These are phyloP conservation scores for Corrigiola litoralis DNA, from an alignment of 179 eudicot genomes.

Conservation along the genomic window DNA sequence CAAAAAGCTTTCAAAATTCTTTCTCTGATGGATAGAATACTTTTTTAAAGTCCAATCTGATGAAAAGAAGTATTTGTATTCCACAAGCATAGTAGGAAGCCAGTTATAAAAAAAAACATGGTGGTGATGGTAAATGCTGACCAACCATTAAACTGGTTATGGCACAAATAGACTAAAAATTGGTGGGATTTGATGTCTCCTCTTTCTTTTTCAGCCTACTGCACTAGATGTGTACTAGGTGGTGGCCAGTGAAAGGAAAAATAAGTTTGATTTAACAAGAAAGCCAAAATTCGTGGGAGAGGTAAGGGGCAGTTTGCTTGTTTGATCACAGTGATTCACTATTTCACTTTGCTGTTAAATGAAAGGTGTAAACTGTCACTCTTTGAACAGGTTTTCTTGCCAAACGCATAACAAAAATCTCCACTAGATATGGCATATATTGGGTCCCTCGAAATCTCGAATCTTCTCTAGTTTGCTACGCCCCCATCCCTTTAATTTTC, in stretches of 20 bases:
- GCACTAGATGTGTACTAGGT: no score
- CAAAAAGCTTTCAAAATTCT: no score
- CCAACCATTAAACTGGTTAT: not conserved
- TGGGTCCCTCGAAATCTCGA: slow-evolving; percentile 1
- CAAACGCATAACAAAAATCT: slow-evolving; percentile 13
- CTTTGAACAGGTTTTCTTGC: slow-evolving; percentile 18
- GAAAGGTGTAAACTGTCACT: slow-evolving; percentile 2
- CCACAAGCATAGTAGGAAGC: not conserved
- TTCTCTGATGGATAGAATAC: no score
- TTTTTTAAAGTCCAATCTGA: no score
- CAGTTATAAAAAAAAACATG: not conserved
- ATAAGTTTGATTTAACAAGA: not conserved
- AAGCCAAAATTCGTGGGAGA: not conserved
- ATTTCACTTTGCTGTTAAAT: not conserved
- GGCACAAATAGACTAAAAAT: not conserved
- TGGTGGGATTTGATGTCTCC: slow-evolving; percentile 1
- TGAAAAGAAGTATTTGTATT: not conserved
- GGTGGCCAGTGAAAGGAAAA: not conserved
- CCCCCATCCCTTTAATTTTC: not conserved
- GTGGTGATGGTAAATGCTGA: not conserved
- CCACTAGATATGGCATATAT: not conserved
- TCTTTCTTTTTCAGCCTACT: not conserved
- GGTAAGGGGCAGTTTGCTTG: slow-evolving; percentile 6
- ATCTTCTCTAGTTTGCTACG: not conserved
- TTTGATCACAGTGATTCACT: not conserved